A percentile compares a stretch with the other conserved stretches of the same genome.
These are phyloP conservation scores for Cystofilobasidium ferigula DNA, from an alignment of 768 basidiomycete species.

Conservation along the genomic window DNA sequence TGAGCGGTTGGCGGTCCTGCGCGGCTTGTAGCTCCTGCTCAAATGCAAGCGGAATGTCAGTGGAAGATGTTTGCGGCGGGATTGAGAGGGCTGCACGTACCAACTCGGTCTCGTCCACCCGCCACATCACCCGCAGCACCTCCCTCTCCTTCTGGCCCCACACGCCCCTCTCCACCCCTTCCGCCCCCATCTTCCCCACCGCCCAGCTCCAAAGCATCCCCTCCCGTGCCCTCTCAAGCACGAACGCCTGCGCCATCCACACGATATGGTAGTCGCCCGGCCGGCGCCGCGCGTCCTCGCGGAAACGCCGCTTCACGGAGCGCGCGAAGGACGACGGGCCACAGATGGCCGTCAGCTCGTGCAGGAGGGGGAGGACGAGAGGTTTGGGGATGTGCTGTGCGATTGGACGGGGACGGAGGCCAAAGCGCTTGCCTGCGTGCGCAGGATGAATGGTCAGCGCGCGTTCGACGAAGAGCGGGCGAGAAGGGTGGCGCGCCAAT, in stretches of 20 bases:
- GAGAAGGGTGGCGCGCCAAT: not conserved
- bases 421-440: not conserved
- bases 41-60: no score
- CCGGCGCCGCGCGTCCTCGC: not conserved
- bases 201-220: not conserved
- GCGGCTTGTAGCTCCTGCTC: no score
- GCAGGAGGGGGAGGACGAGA: not conserved
- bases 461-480: not conserved
- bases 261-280: constrained; percentile 1
- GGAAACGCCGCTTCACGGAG: not conserved
- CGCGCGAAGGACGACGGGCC: not conserved
- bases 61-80: no score
- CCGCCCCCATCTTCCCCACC: not conserved
- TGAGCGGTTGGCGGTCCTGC: not conserved
- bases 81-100: not conserved
- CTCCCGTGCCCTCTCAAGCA: not conserved
- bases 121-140: not conserved
- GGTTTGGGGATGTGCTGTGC: not conserved
- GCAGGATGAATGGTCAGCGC: not conserved
- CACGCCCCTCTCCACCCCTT: not conserved
- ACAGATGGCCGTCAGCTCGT: not conserved
- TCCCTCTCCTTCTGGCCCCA: not conserved
- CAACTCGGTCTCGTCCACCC: not conserved
- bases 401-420: not conserved
- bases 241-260: not conserved